Evolutionary conservation across 1,139 yeast species (phyloP), one percentile per base, ranked within the genome.

Genomic region (Pneumocystis canis): DNA sequence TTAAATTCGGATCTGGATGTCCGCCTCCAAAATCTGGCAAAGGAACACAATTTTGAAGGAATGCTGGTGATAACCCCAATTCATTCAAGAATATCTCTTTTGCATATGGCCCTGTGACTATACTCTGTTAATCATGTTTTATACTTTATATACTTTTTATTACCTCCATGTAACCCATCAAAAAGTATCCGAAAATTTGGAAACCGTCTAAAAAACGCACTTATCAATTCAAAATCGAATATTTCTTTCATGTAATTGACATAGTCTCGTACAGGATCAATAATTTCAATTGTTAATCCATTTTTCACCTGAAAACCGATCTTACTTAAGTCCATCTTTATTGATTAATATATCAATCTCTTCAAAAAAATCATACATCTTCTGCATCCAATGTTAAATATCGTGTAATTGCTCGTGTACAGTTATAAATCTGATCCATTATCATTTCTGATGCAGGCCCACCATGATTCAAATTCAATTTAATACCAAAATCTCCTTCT

Each of bases 371-470:
- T 47, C 53, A n/a, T 60, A 63, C 63, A 5, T 64, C 67, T 16
- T 68, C 67, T n/a, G 69, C 60, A 20, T 69, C 66, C 9, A 78
- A 74, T 63, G 82, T 80, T 72, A 84, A 83, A 77, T 87, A 89
- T 65, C 77, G 74, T 11, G 78, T 74, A 70, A 94, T 78, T 54
- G 74, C 71, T 71, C 80, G 81, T 31, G 95, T 83, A 56, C 78
- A 80, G 65, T 84, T 92, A 76, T 77, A 92, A 71, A 92, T 92
- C 74, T 84, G 82, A 76, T 94, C 81, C 33, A 98, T 92, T 66
- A 92, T 94, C 25, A 86, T 78, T 74, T 92, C 98, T 3, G 98
- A 98, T n/a, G 98, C 98, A 56, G 98, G 98, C 1, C 97, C 98
- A 68, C 98, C 98, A 72, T 92, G 90, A 67, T 88, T 83, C 75